These are phyloP conservation scores for Pleurotus tuber-regium DNA, from an alignment of 768 basidiomycete species.

Conservation along the genomic window DNA sequence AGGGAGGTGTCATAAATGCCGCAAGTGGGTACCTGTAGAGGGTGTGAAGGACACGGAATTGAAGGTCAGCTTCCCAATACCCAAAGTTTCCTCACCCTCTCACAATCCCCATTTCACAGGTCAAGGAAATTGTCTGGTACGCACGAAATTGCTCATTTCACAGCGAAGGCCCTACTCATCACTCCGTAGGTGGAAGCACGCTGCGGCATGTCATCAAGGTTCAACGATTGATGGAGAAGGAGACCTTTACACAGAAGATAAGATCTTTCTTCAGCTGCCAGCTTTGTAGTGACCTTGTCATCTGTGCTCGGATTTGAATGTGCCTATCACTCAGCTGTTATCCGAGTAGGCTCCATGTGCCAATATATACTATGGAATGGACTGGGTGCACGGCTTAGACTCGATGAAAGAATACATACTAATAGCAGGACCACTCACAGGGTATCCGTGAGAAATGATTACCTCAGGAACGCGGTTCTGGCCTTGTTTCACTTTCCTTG, in stretches of 20 bases:
- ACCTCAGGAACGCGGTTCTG: slow-evolving; percentile 9
- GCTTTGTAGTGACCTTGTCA: too few species aligned
- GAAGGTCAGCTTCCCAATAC: slow-evolving; percentile 45
- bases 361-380: too few species aligned
- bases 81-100: too few species aligned
- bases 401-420: too few species aligned
- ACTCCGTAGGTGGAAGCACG: slow-evolving; percentile 76
- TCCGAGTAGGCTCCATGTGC: too few species aligned
- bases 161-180: background rate
- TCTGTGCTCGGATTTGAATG: too few species aligned
- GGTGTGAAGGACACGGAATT: slow-evolving; percentile 72
- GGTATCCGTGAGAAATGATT: slow-evolving; percentile 5
- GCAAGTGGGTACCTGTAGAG: slow-evolving; percentile 69
- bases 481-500: background rate
- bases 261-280: slow-evolving; percentile 32
- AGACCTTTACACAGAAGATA: slow-evolving; percentile 56
- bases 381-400: too few species aligned
- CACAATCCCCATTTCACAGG: too few species aligned
- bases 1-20: slow-evolving; percentile 78
- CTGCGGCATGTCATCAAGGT: slow-evolving; percentile 69
- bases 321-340: too few species aligned
- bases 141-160: too few species aligned
- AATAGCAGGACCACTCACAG: too few species aligned
- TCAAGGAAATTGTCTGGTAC: slow-evolving; percentile 76
- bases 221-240: slow-evolving; percentile 53